Percentiles rank a stretch among this genome's conserved stretches.
Evolutionary conservation across 352 stramenopile species (phyloP).

Genomic region (Phytophthora fragariae): DNA sequence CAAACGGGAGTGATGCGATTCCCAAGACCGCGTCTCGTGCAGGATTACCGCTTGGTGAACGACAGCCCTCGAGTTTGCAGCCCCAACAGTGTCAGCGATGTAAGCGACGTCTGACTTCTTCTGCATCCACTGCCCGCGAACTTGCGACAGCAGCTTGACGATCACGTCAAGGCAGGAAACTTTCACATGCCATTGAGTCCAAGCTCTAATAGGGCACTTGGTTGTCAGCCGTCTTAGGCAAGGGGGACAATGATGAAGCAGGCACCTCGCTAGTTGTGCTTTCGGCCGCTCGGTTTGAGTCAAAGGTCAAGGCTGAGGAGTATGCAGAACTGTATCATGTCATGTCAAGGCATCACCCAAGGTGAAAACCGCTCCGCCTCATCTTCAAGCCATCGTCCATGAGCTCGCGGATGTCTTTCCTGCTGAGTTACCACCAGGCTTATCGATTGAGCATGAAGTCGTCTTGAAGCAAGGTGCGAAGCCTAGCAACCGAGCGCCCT

Average conservation of each 20-base stretch:
- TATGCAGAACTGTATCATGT: background rate
- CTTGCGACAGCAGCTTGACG: background rate
- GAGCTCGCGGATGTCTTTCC: background rate
- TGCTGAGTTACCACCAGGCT: background rate
- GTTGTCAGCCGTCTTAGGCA: background rate
- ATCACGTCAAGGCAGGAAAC: background rate
- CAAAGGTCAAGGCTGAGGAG: background rate
- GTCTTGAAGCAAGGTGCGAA: background rate
- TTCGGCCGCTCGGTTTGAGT: background rate
- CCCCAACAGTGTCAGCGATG: background rate
- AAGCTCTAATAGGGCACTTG: background rate
- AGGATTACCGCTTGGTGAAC: background rate
- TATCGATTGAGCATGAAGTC: background rate
- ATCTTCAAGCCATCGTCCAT: background rate
- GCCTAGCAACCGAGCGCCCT: background rate
- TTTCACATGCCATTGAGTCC: background rate
- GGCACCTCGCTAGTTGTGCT: background rate
- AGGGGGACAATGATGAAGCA: background rate
- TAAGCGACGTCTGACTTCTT: background rate
- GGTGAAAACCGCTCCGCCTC: background rate
- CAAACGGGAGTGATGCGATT: background rate
- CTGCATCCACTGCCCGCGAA: background rate
- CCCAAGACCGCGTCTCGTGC: background rate
- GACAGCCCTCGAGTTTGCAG: background rate
- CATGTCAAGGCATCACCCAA: background rate